phyloP scores from a whole-genome alignment of 768 basidiomycete genomes.

The Calvatia gigantea region DNA sequence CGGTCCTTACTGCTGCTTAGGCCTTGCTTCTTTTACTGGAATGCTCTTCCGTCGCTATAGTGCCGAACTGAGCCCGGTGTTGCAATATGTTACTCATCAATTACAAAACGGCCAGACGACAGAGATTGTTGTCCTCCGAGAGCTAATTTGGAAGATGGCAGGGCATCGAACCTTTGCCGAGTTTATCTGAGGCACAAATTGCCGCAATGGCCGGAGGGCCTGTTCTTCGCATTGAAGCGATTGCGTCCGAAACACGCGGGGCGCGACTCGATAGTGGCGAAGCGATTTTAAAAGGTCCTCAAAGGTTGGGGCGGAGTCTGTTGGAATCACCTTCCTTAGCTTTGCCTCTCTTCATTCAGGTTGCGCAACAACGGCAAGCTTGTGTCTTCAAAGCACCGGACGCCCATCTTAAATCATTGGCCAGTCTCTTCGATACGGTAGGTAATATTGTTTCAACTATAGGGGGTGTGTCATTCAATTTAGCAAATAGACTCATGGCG shows the following conservation, averaged over 20 bases:
- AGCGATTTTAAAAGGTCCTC: slow-evolving; percentile 59
- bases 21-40: slow-evolving; percentile 89
- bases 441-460: slow-evolving; percentile 28
- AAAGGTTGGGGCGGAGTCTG: slow-evolving; percentile 60
- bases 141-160: slow-evolving; percentile 93
- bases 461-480: slow-evolving; percentile 15
- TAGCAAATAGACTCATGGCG: slow-evolving; percentile 73
- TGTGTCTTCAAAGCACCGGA: slow-evolving; percentile 75
- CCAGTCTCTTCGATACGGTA: slow-evolving; percentile 86
- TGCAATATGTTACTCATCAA: slow-evolving; percentile 92
- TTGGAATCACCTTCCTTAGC: slow-evolving; percentile 66
- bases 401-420: slow-evolving; percentile 81
- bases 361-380: slow-evolving; percentile 87
- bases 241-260: slow-evolving; percentile 76
- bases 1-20: slow-evolving; percentile 35
- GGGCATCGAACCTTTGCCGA: slow-evolving; percentile 89
- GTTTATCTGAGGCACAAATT: slow-evolving; percentile 85
- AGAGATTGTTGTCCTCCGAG: slow-evolving; percentile 88
- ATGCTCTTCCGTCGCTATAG: slow-evolving; percentile 87
- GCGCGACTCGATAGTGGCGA: slow-evolving; percentile 68
- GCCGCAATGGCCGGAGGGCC: slow-evolving; percentile 90
- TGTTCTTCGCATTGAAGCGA: slow-evolving; percentile 80
- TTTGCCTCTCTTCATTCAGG: slow-evolving; percentile 86
- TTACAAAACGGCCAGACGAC: slow-evolving; percentile 78
- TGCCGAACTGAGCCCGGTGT: slow-evolving; percentile 76